Evolutionary conservation across 768 basidiomycete species (phyloP).

Genomic region (Naganishia randhawae): DNA sequence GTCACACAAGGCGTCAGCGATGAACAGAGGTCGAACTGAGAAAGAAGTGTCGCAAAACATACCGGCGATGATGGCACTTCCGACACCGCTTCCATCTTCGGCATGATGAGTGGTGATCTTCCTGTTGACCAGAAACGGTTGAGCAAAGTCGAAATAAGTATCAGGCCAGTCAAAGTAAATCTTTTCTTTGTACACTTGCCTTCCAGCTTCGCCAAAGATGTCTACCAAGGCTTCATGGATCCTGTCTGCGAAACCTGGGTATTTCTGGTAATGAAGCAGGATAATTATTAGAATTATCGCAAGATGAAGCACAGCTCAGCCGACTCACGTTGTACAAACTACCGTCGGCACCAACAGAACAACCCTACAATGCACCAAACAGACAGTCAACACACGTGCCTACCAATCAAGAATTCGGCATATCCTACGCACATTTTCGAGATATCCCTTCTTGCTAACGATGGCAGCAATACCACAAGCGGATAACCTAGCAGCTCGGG

Average conservation of each 20-base stretch:
- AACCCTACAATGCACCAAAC: conserved; percentile 24
- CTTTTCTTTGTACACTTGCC: conserved; percentile 56
- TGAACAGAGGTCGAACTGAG: conserved; percentile 16
- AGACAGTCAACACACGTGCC: conserved; percentile 18
- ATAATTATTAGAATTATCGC: background rate
- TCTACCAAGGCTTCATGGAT: conserved; percentile 89
- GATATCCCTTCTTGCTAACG: conserved; percentile 86
- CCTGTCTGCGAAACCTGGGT: conserved; percentile 88
- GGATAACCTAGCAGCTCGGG: conserved; percentile 82
- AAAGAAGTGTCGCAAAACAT: conserved; percentile 36
- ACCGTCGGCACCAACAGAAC: conserved; percentile 81
- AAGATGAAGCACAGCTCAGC: background rate
- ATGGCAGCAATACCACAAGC: conserved; percentile 96
- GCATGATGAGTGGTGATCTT: conserved; percentile 77
- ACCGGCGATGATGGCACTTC: conserved; percentile 92
- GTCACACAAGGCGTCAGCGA: background rate
- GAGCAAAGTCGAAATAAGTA: background rate
- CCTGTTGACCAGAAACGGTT: conserved; percentile 44
- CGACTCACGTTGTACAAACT: conserved; percentile 82
- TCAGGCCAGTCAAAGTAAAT: background rate
- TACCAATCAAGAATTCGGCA: conserved; percentile 55
- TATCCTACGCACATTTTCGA: conserved; percentile 60
- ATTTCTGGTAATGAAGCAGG: conserved; percentile 66
- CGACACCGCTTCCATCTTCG: conserved; percentile 89
- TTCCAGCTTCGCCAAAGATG: conserved; percentile 93